Evolutionary conservation across 2,329 filamentous ascomycete species (phyloP), one percentile per base, ranked within the genome.

Genomic region (Talaromyces sp.): DNA sequence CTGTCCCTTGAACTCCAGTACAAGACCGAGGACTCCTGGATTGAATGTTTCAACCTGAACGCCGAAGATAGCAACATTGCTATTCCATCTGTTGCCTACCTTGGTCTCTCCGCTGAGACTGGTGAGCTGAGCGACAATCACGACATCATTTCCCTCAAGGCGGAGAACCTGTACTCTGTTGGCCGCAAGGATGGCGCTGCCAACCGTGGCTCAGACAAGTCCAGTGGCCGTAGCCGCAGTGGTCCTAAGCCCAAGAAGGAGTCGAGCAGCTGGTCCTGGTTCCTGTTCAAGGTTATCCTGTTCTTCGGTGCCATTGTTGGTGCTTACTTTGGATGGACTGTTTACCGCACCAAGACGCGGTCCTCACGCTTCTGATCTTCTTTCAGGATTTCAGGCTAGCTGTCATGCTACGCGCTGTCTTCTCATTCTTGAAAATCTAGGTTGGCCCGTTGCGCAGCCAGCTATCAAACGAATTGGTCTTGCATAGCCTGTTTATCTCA

Each of bases 61-160:
- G 72, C 81, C 52, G 84, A 83, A 17, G 81, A 81, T 56, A 76
- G 85, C 55, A 88, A 89, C 29, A 80, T 86, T 65, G 86, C 89
- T 65, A 88, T 99, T 61, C 94, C 94, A n/a, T 78, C 80, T 9
- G 82, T 86, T 49, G 77, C 82, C 24, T 87, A 87, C 70, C 75
- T 87, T 5, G 85, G 85, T 58, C 85, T 87, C 76, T 82, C 74
- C 20, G 77, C 76, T 4, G 93, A 97, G 80, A 97, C 94, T 14
- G 94, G 94, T 68, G 93, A 99, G 79, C 84, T 99, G 61, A 91
- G 87, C 75, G 94, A 99, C 77, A 96, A 96, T 81, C 93, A 97
- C 81, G 94, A 99, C 76, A 95, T 99, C 73, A 86, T 97, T 70
- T 88, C 86, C 46, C 83, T 99, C 65, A 81, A 86, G 59, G 87